These are phyloP conservation scores for Galerina sulciceps DNA, from an alignment of 768 basidiomycete species.

Conservation along the genomic window DNA sequence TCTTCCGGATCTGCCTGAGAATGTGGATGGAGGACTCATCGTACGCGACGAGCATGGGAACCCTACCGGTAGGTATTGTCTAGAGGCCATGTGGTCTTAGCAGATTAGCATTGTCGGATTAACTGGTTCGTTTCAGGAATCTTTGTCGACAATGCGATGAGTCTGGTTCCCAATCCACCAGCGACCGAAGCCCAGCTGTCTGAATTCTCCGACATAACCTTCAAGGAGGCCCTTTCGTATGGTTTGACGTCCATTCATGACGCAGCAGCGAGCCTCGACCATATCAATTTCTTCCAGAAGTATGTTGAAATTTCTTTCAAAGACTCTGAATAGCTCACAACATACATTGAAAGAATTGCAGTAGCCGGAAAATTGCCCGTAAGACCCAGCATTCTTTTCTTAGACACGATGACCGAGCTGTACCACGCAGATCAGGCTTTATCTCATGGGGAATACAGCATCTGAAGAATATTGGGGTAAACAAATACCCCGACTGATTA, in stretches of 20 bases:
- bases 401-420: not conserved
- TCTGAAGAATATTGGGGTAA: constrained; percentile 70
- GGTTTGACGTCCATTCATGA: constrained; percentile 92
- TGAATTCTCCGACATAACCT: constrained; percentile 64
- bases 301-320: constrained; percentile 31
- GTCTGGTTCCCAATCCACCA: constrained; percentile 67
- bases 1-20: constrained; percentile 61
- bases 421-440: constrained; percentile 53
- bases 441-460: constrained; percentile 59
- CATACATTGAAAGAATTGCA: constrained; percentile 56
- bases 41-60: constrained; percentile 61
- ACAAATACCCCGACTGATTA: constrained; percentile 57
- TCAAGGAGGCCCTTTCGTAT: constrained; percentile 70
- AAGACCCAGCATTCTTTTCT: constrained; percentile 23
- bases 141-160: constrained; percentile 89
- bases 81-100: not conserved
- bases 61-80: constrained; percentile 62
- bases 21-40: constrained; percentile 78
- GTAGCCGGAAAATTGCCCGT: constrained; percentile 72
- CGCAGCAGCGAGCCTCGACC: constrained; percentile 55
- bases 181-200: constrained; percentile 63
- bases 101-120: not conserved
- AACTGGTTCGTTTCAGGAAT: constrained; percentile 48
- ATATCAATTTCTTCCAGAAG: constrained; percentile 70
- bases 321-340: not conserved